phyloP scores from a whole-genome alignment of 148 eudicot genomes.

The Fagopyrum homotropicum region DNA sequence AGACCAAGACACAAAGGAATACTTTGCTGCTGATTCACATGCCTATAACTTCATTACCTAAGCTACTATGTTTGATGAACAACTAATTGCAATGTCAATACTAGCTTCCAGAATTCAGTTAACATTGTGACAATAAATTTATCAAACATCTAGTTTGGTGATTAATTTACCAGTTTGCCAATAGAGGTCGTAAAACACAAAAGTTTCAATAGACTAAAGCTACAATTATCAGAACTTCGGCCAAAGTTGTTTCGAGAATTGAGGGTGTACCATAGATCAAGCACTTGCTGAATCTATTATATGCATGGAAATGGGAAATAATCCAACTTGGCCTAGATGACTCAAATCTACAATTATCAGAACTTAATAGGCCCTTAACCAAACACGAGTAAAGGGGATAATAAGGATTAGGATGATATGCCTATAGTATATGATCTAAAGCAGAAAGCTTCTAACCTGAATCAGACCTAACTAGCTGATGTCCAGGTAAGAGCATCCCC shows the following conservation, averaged over 20 bases:
- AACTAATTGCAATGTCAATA: neutral
- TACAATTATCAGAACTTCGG: too few species aligned
- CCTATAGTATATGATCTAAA: too few species aligned
- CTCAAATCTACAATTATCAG: too few species aligned
- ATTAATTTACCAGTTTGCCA: neutral
- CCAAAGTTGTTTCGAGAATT: too few species aligned
- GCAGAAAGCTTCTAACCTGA: too few species aligned
- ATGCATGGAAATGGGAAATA: too few species aligned
- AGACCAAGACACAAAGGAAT: neutral
- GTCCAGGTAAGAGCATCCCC: too few species aligned
- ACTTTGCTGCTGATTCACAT: neutral
- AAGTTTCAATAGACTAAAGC: neutral
- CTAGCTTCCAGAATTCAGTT: neutral
- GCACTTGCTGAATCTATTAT: neutral
- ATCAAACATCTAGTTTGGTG: neutral
- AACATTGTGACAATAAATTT: neutral
- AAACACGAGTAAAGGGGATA: too few species aligned
- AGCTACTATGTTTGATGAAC: neutral
- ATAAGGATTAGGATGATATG: too few species aligned
- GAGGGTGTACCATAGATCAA: neutral
- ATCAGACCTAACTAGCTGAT: too few species aligned
- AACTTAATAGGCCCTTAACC: too few species aligned
- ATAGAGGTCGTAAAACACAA: neutral
- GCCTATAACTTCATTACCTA: neutral
- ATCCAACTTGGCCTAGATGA: too few species aligned